Conservation (phyloP, 2,329 filamentous ascomycete genomes). For the Neofusicoccum sp. region DNA sequence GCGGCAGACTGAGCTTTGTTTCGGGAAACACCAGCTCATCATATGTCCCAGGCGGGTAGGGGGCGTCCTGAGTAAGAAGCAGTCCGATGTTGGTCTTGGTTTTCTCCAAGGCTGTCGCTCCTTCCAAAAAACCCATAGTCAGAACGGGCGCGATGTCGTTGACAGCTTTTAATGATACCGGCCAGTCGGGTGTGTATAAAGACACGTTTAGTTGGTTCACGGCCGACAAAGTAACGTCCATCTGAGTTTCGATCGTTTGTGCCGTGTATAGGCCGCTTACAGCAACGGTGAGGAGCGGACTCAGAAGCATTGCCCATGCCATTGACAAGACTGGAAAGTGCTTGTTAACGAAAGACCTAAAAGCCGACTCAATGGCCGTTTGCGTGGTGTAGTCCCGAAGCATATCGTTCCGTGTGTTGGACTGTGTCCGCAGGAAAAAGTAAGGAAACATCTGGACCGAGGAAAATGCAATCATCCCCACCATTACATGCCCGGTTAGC, state of each 20-base stretch:
- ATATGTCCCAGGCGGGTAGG: neutral
- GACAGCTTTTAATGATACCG: too few relatives aligned
- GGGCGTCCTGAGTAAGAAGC: neutral
- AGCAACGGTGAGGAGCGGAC: neutral
- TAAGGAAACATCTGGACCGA: neutral
- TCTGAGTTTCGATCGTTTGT: neutral
- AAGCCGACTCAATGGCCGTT: neutral
- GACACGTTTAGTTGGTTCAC: neutral
- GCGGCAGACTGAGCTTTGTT: neutral
- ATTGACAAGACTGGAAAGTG: neutral
- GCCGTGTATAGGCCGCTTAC: slow-evolving; percentile 1
- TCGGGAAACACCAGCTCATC: neutral
- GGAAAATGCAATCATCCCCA: neutral
- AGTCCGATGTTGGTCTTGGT: slow-evolving; percentile 5
- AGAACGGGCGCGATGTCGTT: too few relatives aligned
- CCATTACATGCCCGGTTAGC: neutral
- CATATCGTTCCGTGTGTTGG: neutral
- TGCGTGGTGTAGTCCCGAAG: neutral
- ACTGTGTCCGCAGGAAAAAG: neutral
- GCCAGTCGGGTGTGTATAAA: too few relatives aligned
- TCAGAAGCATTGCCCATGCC: neutral
- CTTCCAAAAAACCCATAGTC: neutral
- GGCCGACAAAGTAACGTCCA: neutral
- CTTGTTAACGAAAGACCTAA: neutral
- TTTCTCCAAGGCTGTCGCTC: neutral